Evolutionary conservation across 257 asterid genomes (phyloP), one percentile per base, ranked within the genome.

Genomic region (Echium plantagineum): DNA sequence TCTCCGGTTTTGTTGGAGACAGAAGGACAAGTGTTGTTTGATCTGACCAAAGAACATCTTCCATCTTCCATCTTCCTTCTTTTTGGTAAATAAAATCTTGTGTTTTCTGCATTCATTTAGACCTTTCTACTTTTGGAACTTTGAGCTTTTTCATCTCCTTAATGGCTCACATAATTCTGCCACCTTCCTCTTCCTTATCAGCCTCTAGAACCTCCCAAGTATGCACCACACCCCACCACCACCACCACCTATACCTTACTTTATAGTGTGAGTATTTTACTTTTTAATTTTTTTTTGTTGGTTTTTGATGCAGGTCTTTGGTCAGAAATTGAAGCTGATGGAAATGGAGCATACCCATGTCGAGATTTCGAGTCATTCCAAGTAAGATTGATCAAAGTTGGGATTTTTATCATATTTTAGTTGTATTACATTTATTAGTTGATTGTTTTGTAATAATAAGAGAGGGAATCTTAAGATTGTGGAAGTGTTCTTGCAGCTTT

Each of bases 1-100:
- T 69, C 81, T 72, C 81, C 81, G 81, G 52, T 78, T 71, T 71
- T 68, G 63, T 76, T 72, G 81, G 81, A 72, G 75, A 47, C 32
- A 35, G 58, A 24, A 24, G 26, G 26, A 68, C 73, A 76, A 20
- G 59, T 65, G 72, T 64, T 58, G 17, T 68, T 72, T 38, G 80
- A 64, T 71, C 74, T 59, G 52, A 65, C 68, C 62, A 59, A 71
- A 62, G 58, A n/a, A 59, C 61, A 19, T 42, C 49, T 12, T 12
- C 1, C 49, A 42, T 42, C 49, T 42, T 12, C 17, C 49, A 10
- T 42, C 17, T 13, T 42, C 49, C 2, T 12, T 4, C 16, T 42
- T 1, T 13, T 42, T 13, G 12, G 49, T 42, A 9, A 35, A 42
- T 42, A 42, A n/a, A 10, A 42, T 42, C 16, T 42, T 9, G 17